These are phyloP conservation scores for Excoecaria agallocha DNA, from an alignment of 345 rosid genomes.

Conservation along the genomic window DNA sequence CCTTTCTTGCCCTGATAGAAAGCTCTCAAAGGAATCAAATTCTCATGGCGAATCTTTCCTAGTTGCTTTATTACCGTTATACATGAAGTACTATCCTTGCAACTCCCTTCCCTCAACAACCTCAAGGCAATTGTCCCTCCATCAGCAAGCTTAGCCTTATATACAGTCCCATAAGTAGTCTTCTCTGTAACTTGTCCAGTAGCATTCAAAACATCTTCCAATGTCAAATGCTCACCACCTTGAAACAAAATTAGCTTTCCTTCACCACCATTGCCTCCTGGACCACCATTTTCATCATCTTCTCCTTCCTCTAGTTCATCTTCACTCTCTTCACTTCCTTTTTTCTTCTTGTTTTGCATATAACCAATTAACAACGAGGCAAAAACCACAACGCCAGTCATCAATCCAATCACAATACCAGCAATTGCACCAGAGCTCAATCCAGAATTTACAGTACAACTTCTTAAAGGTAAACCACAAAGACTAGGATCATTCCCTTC, in stretches of 20 bases:
- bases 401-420: conserved; percentile 87
- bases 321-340: conserved; percentile 55
- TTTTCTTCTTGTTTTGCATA: conserved; percentile 80
- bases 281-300: conserved; percentile 48
- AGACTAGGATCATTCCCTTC: conserved; percentile 80
- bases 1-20: conserved; percentile 98
- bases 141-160: conserved; percentile 91
- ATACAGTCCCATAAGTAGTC: conserved; percentile 88
- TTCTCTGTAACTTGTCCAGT: conserved; percentile 98
- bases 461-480: conserved; percentile 76
- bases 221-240: conserved; percentile 92
- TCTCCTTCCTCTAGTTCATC: conserved; percentile 73
- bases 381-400: conserved; percentile 81
- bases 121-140: conserved; percentile 95
- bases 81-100: conserved; percentile 74
- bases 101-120: conserved; percentile 91
- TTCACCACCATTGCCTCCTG: conserved; percentile 43
- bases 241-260: conserved; percentile 88
- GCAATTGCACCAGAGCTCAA: conserved; percentile 89
- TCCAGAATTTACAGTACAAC: conserved; percentile 58
- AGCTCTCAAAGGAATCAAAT: conserved; percentile 87
- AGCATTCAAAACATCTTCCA: conserved; percentile 93
- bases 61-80: conserved; percentile 72
- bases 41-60: conserved; percentile 83
- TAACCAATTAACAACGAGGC: conserved; percentile 87